A percentile compares a stretch with the other conserved stretches of the same genome.
Conservation (phyloP, 352 stramenopile genomes). For the Pythium phragmitis region DNA sequence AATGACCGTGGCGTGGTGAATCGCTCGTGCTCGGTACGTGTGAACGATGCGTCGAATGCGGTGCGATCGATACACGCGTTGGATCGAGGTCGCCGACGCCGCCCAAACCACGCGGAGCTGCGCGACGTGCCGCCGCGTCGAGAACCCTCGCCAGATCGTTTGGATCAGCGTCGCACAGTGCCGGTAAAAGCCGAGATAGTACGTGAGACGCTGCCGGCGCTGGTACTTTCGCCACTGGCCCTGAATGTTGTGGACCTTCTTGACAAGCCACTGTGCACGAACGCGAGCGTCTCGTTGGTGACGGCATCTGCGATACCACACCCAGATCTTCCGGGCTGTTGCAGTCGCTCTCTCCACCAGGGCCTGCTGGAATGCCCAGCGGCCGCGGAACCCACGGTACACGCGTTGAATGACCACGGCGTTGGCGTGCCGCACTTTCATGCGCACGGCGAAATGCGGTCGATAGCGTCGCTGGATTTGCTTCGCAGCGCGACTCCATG, state of each 20-base stretch:
- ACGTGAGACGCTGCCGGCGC: conserved; percentile 31
- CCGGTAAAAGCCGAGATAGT: conserved; percentile 44
- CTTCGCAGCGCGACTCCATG: conserved; percentile 27
- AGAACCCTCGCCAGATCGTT: conserved; percentile 43
- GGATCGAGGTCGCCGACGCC: conserved; percentile 34
- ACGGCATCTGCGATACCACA: conserved; percentile 54
- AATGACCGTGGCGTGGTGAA: conserved; percentile 31
- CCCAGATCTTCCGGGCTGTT: conserved; percentile 32
- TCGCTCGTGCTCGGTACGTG: conserved; percentile 31
- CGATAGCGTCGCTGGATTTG: conserved; percentile 51
- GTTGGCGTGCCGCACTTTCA: conserved; percentile 30
- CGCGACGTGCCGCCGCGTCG: conserved; percentile 33
- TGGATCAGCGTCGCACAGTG: conserved; percentile 38
- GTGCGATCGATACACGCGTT: conserved; percentile 44
- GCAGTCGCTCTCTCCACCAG: conserved; percentile 28
- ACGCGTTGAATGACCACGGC: conserved; percentile 51
- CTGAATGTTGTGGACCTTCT: conserved; percentile 55
- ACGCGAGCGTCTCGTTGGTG: conserved; percentile 33
- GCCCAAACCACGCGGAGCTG: conserved; percentile 34
- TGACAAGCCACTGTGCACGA: conserved; percentile 46
- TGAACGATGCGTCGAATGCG: conserved; percentile 30
- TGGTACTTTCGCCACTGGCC: conserved; percentile 54
- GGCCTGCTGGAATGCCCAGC: conserved; percentile 19
- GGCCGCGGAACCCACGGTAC: conserved; percentile 41
- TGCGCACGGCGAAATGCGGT: conserved; percentile 29